Evolutionary conservation across 129 eudicot genomes (phyloP).

Genomic region (Chrysanthemum lavandulifolium): DNA sequence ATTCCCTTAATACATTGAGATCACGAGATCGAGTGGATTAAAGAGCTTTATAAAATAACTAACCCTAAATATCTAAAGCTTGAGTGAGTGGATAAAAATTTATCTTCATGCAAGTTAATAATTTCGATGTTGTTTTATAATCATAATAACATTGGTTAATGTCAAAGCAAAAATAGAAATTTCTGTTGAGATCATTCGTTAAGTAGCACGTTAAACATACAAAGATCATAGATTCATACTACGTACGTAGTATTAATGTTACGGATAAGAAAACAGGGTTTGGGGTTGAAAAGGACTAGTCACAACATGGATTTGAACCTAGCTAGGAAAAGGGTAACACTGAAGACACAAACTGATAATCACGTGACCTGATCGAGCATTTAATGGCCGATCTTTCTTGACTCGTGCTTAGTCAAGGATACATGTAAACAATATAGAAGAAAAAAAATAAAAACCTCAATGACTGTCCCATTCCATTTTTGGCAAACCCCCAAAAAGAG

Average conservation of each 20-base stretch:
- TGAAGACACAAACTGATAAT: conserved; percentile 17
- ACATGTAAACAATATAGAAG: background rate
- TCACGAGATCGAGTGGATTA: too few relatives aligned
- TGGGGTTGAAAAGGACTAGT: conserved; percentile 14
- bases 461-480: too few relatives aligned
- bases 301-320: background rate
- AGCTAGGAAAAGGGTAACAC: background rate
- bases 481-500: too few relatives aligned
- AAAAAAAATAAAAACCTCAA: too few relatives aligned
- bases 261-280: background rate
- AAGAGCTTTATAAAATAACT: too few relatives aligned
- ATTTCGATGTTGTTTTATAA: too few relatives aligned
- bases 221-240: background rate
- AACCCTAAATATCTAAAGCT: background rate
- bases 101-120: too few relatives aligned
- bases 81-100: too few relatives aligned
- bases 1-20: too few relatives aligned
- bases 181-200: background rate
- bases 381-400: conserved; percentile 28
- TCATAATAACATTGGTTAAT: background rate
- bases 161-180: background rate
- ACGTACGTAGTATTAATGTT: background rate
- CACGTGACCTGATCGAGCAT: conserved; percentile 16
- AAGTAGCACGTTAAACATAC: background rate
- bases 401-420: conserved; percentile 5